phyloP scores from a whole-genome alignment of 2,329 filamentous ascomycete species.

The Talaromyces marneffei region DNA sequence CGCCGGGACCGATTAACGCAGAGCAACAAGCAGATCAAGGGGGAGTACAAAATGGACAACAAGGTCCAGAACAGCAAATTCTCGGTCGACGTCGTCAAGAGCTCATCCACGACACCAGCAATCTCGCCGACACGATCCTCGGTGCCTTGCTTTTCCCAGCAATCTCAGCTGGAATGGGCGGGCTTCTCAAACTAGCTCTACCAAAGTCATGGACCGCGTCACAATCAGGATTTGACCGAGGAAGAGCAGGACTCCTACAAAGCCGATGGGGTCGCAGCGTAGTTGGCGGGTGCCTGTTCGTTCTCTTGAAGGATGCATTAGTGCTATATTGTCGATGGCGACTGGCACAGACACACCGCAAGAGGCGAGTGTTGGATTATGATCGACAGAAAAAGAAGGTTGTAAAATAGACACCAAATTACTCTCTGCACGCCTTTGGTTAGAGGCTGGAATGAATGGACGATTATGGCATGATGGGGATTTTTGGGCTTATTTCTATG shows the following conservation, averaged over 20 bases:
- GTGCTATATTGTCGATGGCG: slow-evolving; percentile 54
- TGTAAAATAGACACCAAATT: slow-evolving; percentile 11
- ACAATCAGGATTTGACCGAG: slow-evolving; percentile 31
- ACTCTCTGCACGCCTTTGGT: background rate
- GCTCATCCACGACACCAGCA: slow-evolving; percentile 49
- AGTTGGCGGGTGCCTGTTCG: slow-evolving; percentile 79
- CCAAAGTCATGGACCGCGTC: slow-evolving; percentile 61
- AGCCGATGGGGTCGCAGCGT: slow-evolving; percentile 84
- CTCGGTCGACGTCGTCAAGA: slow-evolving; percentile 41
- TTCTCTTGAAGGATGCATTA: slow-evolving; percentile 69
- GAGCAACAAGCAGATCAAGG: background rate
- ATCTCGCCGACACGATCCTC: slow-evolving; percentile 55
- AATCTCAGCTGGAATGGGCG: slow-evolving; percentile 72
- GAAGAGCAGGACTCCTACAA: slow-evolving; percentile 64
- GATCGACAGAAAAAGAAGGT: slow-evolving; percentile 35
- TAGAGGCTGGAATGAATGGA: background rate
- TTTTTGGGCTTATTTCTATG: background rate
- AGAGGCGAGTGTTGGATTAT: slow-evolving; percentile 44
- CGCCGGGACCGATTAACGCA: slow-evolving; percentile 19
- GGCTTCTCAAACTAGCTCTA: slow-evolving; percentile 62
- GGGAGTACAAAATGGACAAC: slow-evolving; percentile 12
- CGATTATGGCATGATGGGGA: slow-evolving; percentile 8
- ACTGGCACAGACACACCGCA: slow-evolving; percentile 42
- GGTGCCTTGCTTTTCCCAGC: slow-evolving; percentile 74
- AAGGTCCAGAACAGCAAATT: slow-evolving; percentile 24